Conservation (phyloP, 495 filamentous ascomycete species). For the Penicillium fimorum region DNA sequence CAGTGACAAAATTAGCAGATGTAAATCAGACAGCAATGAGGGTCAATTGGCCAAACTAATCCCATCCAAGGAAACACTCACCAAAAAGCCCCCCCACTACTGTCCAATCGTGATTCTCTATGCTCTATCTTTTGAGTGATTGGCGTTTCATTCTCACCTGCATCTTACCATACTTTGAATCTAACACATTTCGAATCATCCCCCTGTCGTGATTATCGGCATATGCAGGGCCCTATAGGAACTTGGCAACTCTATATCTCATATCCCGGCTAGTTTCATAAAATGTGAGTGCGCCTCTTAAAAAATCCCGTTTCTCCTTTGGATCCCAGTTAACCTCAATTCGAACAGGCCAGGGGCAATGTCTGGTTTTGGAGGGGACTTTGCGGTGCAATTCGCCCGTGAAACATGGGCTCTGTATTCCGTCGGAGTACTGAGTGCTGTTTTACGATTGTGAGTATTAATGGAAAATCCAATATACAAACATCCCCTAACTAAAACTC, state of each 20-base stretch:
- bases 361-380: constrained; percentile 37
- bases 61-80: constrained; percentile 12
- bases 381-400: constrained; percentile 33
- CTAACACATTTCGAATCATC: neutral
- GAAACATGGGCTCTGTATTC: constrained; percentile 51
- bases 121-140: constrained; percentile 10
- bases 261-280: constrained; percentile 14
- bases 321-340: constrained; percentile 5
- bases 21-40: constrained; percentile 17
- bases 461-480: neutral
- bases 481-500: neutral
- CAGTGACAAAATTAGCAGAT: constrained; percentile 13
- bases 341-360: constrained; percentile 28
- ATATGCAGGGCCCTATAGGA: constrained; percentile 19
- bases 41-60: constrained; percentile 15
- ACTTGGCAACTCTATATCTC: constrained; percentile 12
- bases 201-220: constrained; percentile 17
- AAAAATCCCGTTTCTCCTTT: constrained; percentile 11
- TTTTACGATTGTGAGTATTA: constrained; percentile 44
- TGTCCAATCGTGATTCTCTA: neutral
- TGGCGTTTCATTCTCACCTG: constrained; percentile 13
- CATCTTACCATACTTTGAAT: constrained; percentile 16
- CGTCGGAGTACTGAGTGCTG: constrained; percentile 43
- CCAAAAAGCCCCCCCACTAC: neutral
- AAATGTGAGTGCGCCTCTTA: constrained; percentile 22